phyloP scores from a whole-genome alignment of 345 rosid species.

The Gossypium rotundifolium region DNA sequence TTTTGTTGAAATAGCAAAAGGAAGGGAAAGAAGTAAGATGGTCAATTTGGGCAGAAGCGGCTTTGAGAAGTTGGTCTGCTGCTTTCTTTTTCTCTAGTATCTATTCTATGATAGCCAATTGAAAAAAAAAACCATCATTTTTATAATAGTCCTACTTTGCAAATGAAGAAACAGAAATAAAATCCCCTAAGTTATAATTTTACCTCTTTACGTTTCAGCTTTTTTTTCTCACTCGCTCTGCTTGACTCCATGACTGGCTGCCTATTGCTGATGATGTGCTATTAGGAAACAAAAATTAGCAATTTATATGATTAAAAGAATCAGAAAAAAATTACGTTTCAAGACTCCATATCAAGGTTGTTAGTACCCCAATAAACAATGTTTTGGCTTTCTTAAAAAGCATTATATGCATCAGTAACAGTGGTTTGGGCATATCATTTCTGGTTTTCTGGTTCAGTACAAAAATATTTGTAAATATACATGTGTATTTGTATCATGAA shows the following conservation, averaged over 20 bases:
- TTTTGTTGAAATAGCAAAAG: constrained; percentile 43
- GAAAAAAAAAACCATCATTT: not conserved
- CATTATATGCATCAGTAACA: not conserved
- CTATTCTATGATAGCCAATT: constrained; percentile 21
- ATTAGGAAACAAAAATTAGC: not conserved
- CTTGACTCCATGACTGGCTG: constrained; percentile 31
- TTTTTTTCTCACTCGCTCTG: constrained; percentile 26
- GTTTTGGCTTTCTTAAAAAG: not conserved
- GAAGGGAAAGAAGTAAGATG: constrained; percentile 59
- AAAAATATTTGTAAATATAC: not conserved
- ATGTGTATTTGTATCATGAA: not conserved
- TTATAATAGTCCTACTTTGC: not conserved
- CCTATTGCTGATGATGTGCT: not conserved
- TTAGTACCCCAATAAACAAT: not conserved
- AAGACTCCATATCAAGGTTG: not conserved
- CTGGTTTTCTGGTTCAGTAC: not conserved
- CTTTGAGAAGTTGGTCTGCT: constrained; percentile 43
- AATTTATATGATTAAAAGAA: not conserved
- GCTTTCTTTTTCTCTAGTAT: constrained; percentile 64
- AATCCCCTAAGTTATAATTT: not conserved
- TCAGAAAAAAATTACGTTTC: not conserved
- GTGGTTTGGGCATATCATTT: not conserved
- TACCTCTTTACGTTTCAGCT: constrained; percentile 36
- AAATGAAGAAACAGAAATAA: not conserved
- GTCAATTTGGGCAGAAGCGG: constrained; percentile 54